Base-by-base conservation (phyloP, 139 green algal genomes). In the Coccomyxa sp. region DNA sequence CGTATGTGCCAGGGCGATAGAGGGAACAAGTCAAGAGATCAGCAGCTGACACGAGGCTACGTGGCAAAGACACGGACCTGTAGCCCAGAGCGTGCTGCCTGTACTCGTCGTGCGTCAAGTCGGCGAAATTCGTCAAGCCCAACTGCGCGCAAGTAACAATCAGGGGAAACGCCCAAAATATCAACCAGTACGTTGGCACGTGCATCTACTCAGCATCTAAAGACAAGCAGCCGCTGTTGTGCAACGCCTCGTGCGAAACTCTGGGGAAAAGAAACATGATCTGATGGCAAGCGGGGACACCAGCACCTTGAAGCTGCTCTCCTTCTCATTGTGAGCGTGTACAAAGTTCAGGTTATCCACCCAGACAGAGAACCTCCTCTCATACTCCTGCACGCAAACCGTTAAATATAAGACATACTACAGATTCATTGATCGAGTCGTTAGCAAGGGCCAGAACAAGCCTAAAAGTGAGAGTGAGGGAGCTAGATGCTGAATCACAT, bases 51-150 rank as follows among this genome's bases (percentile, higher is more conserved):
- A 71, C 38, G 38, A 51, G 38, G 38, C 38, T 51, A 51, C 38
- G 38, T 51, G 38, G 38, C 38, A 51, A 3, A 7, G 38, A 51
- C 38, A 23, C 12, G 58, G 0, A 85, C 38, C 57, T 38, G 76
- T 92, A 94, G 63, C 93, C 96, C 67, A 99, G 89, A 77, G 81
- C 82, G 15, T 86, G 86, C 18, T 80, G 16, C 31, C 85, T 88
- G 88, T 95, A 99, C 86, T 98, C 96, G 16, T 98, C 92, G n/a
- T 91, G 86, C 4, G 91, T 96, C 58, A 97, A 83, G 82, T 99
- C 96, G 13, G 96, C 95, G 51, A 97, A 91, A 13, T 82, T 30
- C 83, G 94, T 97, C 76, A 99, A 85, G 45, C 89, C 92, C 15
- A 99, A 85, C 90, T 92, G 89, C 83, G 82, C 31, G 15, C 28